Percentiles rank a stretch among this genome's conserved stretches.
Evolutionary conservation across 352 stramenopile genomes (phyloP).

Genomic region (Aphanomyces astaci): DNA sequence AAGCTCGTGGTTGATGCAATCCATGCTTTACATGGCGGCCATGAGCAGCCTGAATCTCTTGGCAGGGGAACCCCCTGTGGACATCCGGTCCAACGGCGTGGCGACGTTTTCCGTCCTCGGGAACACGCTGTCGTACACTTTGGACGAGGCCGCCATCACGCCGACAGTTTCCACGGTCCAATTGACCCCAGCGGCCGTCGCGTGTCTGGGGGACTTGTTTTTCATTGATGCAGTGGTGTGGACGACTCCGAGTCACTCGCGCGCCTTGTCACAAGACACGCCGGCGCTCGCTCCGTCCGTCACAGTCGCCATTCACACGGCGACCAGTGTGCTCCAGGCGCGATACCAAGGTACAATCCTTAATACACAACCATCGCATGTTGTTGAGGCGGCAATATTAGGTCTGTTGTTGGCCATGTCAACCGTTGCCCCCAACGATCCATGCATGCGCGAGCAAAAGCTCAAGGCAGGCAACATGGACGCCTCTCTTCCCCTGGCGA

Average conservation of each 20-base stretch:
- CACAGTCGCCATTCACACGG: slow-evolving; percentile 12
- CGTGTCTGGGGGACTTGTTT: slow-evolving; percentile 39
- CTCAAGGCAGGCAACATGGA: slow-evolving; percentile 3
- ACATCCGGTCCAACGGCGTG: slow-evolving; percentile 31
- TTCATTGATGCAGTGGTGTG: slow-evolving; percentile 49
- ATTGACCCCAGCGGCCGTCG: slow-evolving; percentile 35
- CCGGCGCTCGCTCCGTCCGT: slow-evolving; percentile 32
- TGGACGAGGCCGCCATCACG: neutral
- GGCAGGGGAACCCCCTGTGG: slow-evolving; percentile 30
- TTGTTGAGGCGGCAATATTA: neutral
- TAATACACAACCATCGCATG: neutral
- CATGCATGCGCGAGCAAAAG: neutral
- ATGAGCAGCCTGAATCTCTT: slow-evolving; percentile 47
- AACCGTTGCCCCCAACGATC: neutral
- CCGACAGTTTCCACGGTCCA: neutral
- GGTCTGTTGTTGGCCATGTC: neutral
- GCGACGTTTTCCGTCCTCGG: slow-evolving; percentile 35
- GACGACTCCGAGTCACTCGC: slow-evolving; percentile 31
- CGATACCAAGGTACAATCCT: slow-evolving; percentile 13
- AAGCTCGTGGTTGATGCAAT: slow-evolving; percentile 35
- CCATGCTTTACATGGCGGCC: slow-evolving; percentile 38
- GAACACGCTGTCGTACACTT: slow-evolving; percentile 29
- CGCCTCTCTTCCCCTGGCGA: slow-evolving; percentile 37
- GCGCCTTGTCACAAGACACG: slow-evolving; percentile 36
- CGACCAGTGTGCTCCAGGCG: neutral